These are phyloP conservation scores for Trichomonas vaginalis DNA, from an alignment of 208 protist genomes.

Conservation along the genomic window DNA sequence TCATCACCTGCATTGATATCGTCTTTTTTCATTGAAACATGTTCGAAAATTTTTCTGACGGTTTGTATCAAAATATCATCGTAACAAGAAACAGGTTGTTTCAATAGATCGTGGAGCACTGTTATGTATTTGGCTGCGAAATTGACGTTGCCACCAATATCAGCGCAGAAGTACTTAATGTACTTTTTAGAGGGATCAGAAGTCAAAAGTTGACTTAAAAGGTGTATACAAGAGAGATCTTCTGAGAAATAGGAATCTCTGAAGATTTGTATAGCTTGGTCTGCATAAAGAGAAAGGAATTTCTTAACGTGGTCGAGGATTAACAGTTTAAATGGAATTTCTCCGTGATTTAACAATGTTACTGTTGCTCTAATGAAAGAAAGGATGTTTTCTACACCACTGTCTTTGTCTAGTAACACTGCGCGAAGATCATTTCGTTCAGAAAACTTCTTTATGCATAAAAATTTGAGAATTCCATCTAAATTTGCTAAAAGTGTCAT, in stretches of 20 bases:
- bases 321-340: neutral
- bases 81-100: too few species aligned
- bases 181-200: neutral
- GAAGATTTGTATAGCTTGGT: neutral
- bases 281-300: neutral
- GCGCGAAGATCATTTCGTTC: neutral
- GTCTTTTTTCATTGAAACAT: neutral
- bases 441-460: neutral
- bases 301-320: neutral
- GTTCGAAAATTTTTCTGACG: neutral
- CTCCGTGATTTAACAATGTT: neutral
- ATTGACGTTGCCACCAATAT: neutral
- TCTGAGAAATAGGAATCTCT: neutral
- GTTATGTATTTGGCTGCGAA: neutral
- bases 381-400: neutral
- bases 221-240: neutral
- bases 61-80: neutral
- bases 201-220: neutral
- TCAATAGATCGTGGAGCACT: neutral
- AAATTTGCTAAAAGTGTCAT: neutral
- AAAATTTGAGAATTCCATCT: neutral
- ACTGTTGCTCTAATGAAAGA: neutral
- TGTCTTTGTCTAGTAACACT: neutral
- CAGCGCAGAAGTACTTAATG: neutral
- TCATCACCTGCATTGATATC: neutral